phyloP scores from a whole-genome alignment of 2,329 filamentous ascomycete genomes.

The Fusarium guadeloupense region DNA sequence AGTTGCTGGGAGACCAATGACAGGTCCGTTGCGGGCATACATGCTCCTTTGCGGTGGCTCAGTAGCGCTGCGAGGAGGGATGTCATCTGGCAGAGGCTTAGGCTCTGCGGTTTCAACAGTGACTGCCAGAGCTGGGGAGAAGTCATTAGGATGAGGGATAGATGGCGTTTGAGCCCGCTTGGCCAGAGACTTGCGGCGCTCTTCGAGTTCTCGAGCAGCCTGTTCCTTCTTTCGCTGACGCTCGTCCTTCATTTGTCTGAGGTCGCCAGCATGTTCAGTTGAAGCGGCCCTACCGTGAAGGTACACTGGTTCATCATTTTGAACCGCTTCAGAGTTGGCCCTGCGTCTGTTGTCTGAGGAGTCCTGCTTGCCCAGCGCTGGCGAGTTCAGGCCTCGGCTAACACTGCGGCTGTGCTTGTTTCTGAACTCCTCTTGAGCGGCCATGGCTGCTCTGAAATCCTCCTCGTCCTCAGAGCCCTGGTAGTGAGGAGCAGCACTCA shows the following conservation, averaged over 20 bases:
- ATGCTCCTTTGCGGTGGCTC: slow-evolving; percentile 66
- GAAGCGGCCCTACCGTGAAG: slow-evolving; percentile 51
- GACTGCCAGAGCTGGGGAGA: slow-evolving; percentile 46
- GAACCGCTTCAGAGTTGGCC: slow-evolving; percentile 45
- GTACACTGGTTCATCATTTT: slow-evolving; percentile 45
- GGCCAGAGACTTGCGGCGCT: slow-evolving; percentile 84
- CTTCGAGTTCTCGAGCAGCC: slow-evolving; percentile 86
- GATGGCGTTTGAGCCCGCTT: slow-evolving; percentile 80
- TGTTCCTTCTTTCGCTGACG: slow-evolving; percentile 74
- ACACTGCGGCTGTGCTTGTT: slow-evolving; percentile 63
- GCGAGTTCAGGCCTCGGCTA: slow-evolving; percentile 54
- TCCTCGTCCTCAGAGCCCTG: slow-evolving; percentile 71
- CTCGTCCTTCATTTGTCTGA: slow-evolving; percentile 67
- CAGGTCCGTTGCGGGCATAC: slow-evolving; percentile 59
- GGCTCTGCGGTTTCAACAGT: slow-evolving; percentile 57
- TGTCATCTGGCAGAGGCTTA: slow-evolving; percentile 52
- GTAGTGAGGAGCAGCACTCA: slow-evolving; percentile 60
- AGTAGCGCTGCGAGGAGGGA: slow-evolving; percentile 70
- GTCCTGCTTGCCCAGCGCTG: slow-evolving; percentile 49
- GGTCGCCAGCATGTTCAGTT: slow-evolving; percentile 61
- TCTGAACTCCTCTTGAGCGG: slow-evolving; percentile 65
- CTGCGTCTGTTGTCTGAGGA: slow-evolving; percentile 53
- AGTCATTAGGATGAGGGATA: slow-evolving; percentile 77
- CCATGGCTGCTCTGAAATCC: slow-evolving; percentile 63
- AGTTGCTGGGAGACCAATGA: slow-evolving; percentile 86